phyloP scores from a whole-genome alignment of 78 protist species.

The Monosiga brevicollis region DNA sequence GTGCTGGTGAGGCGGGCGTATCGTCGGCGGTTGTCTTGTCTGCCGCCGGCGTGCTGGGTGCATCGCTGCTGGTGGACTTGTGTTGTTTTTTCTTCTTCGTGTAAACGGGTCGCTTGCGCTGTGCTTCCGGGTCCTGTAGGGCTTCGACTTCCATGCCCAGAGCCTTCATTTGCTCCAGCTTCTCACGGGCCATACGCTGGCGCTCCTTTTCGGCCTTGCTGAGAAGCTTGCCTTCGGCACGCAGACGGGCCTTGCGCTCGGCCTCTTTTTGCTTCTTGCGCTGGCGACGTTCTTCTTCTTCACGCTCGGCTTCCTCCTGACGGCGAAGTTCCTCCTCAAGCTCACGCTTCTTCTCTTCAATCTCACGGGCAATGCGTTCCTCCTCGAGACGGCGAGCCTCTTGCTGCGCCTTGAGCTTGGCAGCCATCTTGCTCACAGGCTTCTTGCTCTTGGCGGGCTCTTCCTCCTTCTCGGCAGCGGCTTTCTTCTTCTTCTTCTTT shows the following conservation, averaged over 20 bases:
- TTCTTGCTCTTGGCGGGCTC: neutral
- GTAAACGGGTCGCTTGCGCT: neutral
- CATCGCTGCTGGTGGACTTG: neutral
- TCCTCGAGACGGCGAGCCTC: neutral
- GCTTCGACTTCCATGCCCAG: neutral
- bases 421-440: neutral
- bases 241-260: constrained; percentile 4
- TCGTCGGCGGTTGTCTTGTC: neutral
- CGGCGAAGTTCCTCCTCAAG: neutral
- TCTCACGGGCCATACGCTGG: neutral
- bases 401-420: neutral
- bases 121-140: neutral
- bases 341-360: neutral
- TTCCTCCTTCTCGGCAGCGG: neutral
- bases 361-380: neutral
- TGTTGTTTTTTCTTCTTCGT: constrained; percentile 8
- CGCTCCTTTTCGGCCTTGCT: neutral
- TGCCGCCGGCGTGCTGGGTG: neutral
- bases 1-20: neutral
- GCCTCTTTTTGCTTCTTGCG: neutral
- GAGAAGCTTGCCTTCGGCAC: constrained; percentile 2
- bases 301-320: neutral
- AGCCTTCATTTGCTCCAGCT: neutral
- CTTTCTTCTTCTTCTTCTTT: constrained; percentile 14
- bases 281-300: constrained; percentile 10